A percentile compares a stretch with the other conserved stretches of the same genome.
phyloP scores from a whole-genome alignment of 257 asterid genomes.

The Nicotiana attenuata region DNA sequence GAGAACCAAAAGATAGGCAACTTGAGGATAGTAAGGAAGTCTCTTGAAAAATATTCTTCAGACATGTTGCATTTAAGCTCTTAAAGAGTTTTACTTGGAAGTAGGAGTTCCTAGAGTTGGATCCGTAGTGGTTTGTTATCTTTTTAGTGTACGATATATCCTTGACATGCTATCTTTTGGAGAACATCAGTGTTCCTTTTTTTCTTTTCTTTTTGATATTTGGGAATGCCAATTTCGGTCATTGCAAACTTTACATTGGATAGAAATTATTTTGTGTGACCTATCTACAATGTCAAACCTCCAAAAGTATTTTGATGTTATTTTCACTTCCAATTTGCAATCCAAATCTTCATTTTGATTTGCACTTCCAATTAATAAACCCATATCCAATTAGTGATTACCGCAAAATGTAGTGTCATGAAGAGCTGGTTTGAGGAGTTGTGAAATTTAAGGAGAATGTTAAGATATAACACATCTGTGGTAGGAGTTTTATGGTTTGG shows the following conservation, averaged over 20 bases:
- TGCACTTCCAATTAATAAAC: not conserved
- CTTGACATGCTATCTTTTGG: not conserved
- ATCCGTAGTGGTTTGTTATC: not conserved
- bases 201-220: too few relatives aligned
- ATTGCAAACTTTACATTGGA: not conserved
- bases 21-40: not conserved
- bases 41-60: not conserved
- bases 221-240: not conserved
- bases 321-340: not conserved
- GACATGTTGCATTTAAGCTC: not conserved
- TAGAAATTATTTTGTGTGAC: not conserved
- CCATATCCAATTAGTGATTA: not conserved
- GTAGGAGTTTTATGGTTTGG: not conserved
- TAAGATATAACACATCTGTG: not conserved
- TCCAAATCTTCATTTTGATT: not conserved
- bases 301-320: slow-evolving; percentile 6
- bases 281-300: not conserved
- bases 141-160: not conserved
- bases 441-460: not conserved
- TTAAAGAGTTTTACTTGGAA: not conserved
- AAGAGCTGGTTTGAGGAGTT: slow-evolving; percentile 3
- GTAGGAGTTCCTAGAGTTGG: not conserved
- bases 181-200: not conserved
- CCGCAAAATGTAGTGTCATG: not conserved
- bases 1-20: not conserved